Percentiles rank a stretch among this genome's conserved stretches.
Conservation (phyloP, 2,329 filamentous ascomycete species). For the Fusarium continuum region DNA sequence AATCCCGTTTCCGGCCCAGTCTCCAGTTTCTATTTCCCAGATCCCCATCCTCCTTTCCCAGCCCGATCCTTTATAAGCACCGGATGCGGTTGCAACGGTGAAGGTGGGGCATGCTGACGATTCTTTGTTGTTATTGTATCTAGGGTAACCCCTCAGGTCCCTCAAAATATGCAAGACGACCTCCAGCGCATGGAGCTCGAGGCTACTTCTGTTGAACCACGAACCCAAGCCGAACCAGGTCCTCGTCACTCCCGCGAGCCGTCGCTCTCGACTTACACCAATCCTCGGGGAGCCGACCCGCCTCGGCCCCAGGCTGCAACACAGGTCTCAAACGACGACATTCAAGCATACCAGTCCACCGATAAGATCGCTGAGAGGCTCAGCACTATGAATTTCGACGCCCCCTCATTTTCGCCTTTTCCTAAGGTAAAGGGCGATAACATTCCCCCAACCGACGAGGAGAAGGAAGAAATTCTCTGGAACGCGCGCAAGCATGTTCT, state of each 20-base stretch:
- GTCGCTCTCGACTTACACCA: constrained; percentile 54
- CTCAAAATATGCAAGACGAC: constrained; percentile 95
- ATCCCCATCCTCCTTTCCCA: constrained; percentile 30
- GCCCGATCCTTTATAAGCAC: constrained; percentile 25
- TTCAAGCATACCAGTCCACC: constrained; percentile 51
- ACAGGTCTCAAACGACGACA: constrained; percentile 51
- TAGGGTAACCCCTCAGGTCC: constrained; percentile 94
- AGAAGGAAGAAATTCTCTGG: constrained; percentile 90
- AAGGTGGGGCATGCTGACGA: constrained; percentile 52
- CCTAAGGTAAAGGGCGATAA: constrained; percentile 87
- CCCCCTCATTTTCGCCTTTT: constrained; percentile 89
- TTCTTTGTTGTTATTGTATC: constrained; percentile 47
- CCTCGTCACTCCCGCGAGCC: constrained; percentile 55
- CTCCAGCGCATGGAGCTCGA: constrained; percentile 90
- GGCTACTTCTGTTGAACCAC: constrained; percentile 61
- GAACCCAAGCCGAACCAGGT: constrained; percentile 46
- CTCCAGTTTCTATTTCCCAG: constrained; percentile 33
- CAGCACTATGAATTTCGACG: constrained; percentile 59
- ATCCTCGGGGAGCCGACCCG: constrained; percentile 42
- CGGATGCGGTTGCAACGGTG: constrained; percentile 43
- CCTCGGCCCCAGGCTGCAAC: constrained; percentile 45
- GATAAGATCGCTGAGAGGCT: constrained; percentile 49
- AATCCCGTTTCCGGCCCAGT: constrained; percentile 22
- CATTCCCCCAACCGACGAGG: constrained; percentile 91
- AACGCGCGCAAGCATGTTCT: constrained; percentile 84